phyloP scores from a whole-genome alignment of 2,329 filamentous ascomycete species.

The Diaporthe citri region DNA sequence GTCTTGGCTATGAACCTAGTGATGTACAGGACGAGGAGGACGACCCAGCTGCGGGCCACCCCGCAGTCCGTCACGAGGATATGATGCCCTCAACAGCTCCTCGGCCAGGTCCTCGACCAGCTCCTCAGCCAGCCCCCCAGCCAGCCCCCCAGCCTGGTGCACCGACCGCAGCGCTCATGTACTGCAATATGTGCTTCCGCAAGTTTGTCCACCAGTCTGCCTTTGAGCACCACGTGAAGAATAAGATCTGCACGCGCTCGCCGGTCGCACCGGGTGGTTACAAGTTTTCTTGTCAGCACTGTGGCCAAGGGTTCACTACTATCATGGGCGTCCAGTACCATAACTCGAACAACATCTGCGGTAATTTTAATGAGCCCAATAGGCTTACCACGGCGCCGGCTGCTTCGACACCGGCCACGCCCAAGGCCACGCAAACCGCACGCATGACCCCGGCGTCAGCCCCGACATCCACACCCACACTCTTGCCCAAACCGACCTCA shows the following conservation, averaged over 20 bases:
- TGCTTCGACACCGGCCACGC: conserved; percentile 36
- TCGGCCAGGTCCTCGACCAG: not conserved
- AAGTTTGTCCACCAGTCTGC: conserved; percentile 38
- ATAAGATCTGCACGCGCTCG: conserved; percentile 50
- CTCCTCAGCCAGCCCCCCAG: conserved; percentile 22
- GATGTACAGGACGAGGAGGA: conserved; percentile 61
- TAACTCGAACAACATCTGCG: conserved; percentile 58
- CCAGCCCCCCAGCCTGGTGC: not conserved
- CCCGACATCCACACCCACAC: not conserved
- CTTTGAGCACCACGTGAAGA: conserved; percentile 50
- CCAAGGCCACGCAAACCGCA: conserved; percentile 38
- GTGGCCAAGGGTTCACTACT: conserved; percentile 60
- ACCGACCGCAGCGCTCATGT: not conserved
- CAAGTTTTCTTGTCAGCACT: conserved; percentile 58
- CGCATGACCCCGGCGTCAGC: not conserved
- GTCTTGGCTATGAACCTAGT: conserved; percentile 66
- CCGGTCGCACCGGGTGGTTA: conserved; percentile 45
- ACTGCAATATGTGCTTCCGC: conserved; percentile 40
- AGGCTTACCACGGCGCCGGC: conserved; percentile 1
- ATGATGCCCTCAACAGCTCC: conserved; percentile 51
- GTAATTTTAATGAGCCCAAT: conserved; percentile 50
- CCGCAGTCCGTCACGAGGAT: conserved; percentile 43
- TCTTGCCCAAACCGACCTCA: not conserved
- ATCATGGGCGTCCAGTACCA: conserved; percentile 60
- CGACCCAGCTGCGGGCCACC: conserved; percentile 40